Conservation (phyloP, 2,329 filamentous ascomycete genomes). For the Septoria petroselini region DNA sequence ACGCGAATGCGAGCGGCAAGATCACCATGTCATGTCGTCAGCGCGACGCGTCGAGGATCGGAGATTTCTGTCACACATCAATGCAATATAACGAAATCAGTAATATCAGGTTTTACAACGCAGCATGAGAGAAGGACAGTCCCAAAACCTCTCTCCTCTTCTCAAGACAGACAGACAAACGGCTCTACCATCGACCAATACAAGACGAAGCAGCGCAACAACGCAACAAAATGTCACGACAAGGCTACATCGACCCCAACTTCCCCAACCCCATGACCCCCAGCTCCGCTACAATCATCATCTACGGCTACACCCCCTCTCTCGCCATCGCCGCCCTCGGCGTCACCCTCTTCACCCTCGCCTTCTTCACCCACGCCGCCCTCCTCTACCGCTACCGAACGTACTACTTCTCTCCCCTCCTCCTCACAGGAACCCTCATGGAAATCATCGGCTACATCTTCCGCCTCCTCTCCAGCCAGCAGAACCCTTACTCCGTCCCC, state of each 20-base stretch:
- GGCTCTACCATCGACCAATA: no score
- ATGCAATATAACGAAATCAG: no score
- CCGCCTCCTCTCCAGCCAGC: conserved; percentile 48
- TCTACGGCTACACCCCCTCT: conserved; percentile 52
- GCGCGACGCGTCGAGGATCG: no score
- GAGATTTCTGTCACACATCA: no score
- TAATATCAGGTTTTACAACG: no score
- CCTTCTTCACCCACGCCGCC: conserved; percentile 41
- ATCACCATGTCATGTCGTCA: no score
- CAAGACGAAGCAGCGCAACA: no score
- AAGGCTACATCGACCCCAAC: conserved; percentile 52
- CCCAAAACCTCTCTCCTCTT: no score
- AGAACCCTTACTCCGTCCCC: conserved; percentile 53
- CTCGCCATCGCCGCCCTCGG: conserved; percentile 47
- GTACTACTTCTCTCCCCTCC: conserved; percentile 50
- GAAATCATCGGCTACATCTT: conserved; percentile 53
- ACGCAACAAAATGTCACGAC: neutral
- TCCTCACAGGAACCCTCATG: conserved; percentile 45
- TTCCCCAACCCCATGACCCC: conserved; percentile 50
- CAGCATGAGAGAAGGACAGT: no score
- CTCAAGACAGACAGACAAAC: neutral
- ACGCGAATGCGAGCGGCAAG: no score
- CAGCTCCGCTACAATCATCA: conserved; percentile 50
- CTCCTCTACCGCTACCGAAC: conserved; percentile 40
- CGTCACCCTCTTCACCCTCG: conserved; percentile 45